phyloP scores from a whole-genome alignment of 768 basidiomycete genomes.

The Boletus rubroflammeus region DNA sequence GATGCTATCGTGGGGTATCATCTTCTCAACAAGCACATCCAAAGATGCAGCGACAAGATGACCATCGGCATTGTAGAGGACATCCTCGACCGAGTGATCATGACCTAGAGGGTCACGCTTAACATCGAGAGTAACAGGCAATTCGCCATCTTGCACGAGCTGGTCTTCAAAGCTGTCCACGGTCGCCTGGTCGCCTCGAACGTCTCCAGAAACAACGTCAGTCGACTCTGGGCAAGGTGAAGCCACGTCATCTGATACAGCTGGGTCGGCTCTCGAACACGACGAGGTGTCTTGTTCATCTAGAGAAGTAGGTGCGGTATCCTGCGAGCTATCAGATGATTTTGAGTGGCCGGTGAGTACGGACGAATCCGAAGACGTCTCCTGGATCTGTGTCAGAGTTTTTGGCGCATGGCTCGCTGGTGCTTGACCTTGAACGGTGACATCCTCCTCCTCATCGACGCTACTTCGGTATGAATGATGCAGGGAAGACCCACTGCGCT shows the following conservation, averaged over 20 bases:
- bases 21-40: conserved; percentile 87
- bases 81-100: conserved; percentile 81
- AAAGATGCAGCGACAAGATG: conserved; percentile 89
- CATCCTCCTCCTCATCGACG: conserved; percentile 60
- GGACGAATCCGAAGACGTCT: conserved; percentile 51
- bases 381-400: conserved; percentile 28
- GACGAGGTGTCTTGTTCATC: conserved; percentile 40
- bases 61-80: conserved; percentile 88
- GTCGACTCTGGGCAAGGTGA: conserved; percentile 33
- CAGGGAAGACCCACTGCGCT: conserved; percentile 37
- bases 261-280: conserved; percentile 26
- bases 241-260: conserved; percentile 17
- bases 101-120: conserved; percentile 47
- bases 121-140: conserved; percentile 41
- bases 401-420: conserved; percentile 24
- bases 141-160: conserved; percentile 49
- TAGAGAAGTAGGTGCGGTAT: conserved; percentile 47
- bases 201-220: conserved; percentile 55
- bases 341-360: conserved; percentile 41
- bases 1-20: conserved; percentile 92
- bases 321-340: conserved; percentile 43
- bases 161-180: conserved; percentile 47
- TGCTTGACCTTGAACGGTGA: conserved; percentile 52
- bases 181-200: conserved; percentile 33
- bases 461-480: conserved; percentile 36